These are phyloP conservation scores for Earliella scabrosa DNA, from an alignment of 1,284 basidiomycete genomes.

Conservation along the genomic window DNA sequence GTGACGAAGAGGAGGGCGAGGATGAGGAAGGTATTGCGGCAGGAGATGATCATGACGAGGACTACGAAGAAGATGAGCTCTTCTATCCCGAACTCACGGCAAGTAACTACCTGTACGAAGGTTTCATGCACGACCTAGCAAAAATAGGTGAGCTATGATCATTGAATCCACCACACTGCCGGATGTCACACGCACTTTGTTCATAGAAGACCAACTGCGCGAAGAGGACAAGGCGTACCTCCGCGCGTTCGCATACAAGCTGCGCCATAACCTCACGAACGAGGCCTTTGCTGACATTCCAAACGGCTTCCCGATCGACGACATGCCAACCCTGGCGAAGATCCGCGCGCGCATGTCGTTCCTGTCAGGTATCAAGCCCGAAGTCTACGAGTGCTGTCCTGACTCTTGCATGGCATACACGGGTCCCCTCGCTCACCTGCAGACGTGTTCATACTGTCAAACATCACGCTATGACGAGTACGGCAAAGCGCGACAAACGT, in stretches of 20 bases:
- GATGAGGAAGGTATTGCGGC: too few relatives aligned
- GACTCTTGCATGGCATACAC: conserved; percentile 40
- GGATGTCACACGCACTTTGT: not conserved
- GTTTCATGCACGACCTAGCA: not conserved
- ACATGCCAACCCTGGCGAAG: not conserved
- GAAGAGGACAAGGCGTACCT: not conserved
- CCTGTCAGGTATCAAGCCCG: conserved; percentile 35
- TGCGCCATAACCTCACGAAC: not conserved
- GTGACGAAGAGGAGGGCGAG: not conserved
- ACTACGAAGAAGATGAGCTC: not conserved
- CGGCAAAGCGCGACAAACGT: conserved; percentile 18
- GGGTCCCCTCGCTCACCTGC: conserved; percentile 28
- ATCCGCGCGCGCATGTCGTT: conserved; percentile 4
- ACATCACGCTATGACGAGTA: conserved; percentile 25
- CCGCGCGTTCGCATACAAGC: not conserved
- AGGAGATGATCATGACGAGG: too few relatives aligned
- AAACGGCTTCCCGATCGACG: not conserved
- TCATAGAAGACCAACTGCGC: too few relatives aligned
- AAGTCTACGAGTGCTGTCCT: conserved; percentile 41
- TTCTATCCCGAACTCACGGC: not conserved
- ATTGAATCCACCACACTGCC: too few relatives aligned
- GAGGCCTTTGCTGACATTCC: not conserved
- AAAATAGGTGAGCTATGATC: not conserved
- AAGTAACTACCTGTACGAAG: not conserved
- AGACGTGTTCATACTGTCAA: conserved; percentile 39